phyloP scores from a whole-genome alignment of 345 rosid genomes.

The Gossypium longicalyx region DNA sequence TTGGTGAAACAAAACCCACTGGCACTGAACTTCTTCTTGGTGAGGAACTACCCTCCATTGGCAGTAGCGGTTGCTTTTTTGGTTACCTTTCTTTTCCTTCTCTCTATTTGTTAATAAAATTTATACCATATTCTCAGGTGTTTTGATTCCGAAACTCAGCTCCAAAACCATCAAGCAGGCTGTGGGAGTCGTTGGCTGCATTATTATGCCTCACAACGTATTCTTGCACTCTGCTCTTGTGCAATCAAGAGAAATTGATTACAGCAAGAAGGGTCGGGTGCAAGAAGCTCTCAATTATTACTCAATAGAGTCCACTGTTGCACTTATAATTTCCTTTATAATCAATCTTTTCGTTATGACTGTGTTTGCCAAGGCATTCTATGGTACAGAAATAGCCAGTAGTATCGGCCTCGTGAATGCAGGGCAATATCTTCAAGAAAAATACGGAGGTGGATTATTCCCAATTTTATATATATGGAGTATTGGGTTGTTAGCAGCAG shows the following conservation, averaged over 20 bases:
- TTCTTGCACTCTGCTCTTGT: constrained; percentile 95
- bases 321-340: constrained; percentile 68
- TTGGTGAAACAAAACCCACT: constrained; percentile 79
- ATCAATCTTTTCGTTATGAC: constrained; percentile 88
- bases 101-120: background rate
- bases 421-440: constrained; percentile 82
- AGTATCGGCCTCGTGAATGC: constrained; percentile 81
- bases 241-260: constrained; percentile 77
- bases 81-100: no score
- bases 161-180: constrained; percentile 86
- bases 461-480: constrained; percentile 93
- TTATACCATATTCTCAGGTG: constrained; percentile 40
- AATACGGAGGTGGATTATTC: constrained; percentile 80
- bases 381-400: constrained; percentile 65
- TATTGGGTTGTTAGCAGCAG: constrained; percentile 87
- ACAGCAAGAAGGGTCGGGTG: constrained; percentile 54
- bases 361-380: constrained; percentile 86
- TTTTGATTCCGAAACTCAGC: constrained; percentile 74
- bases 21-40: constrained; percentile 78
- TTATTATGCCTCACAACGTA: constrained; percentile 94
- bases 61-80: background rate
- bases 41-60: constrained; percentile 18
- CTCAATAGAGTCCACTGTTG: constrained; percentile 69
- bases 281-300: constrained; percentile 88
- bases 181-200: constrained; percentile 91